Percentiles rank a stretch among this genome's conserved stretches.
Evolutionary conservation across 1,139 yeast species (phyloP).

Genomic region (Zygoascus hellenicus): DNA sequence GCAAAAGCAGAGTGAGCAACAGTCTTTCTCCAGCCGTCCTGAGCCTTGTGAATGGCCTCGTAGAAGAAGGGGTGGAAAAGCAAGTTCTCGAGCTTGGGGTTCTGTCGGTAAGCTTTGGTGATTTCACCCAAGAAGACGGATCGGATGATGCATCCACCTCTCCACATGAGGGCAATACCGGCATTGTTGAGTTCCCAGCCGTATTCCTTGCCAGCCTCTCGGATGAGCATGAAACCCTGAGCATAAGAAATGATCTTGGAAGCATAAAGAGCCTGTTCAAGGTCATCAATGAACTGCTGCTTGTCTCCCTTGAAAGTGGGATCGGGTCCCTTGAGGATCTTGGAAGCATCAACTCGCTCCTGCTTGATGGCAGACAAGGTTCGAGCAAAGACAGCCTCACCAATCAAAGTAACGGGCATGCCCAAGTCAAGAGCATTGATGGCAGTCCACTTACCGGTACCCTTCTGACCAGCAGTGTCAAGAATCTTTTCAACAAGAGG

Average conservation of each 20-base stretch:
- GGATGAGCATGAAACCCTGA: constrained; percentile 98
- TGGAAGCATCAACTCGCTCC: constrained; percentile 86
- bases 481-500: constrained; percentile 94
- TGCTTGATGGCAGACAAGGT: constrained; percentile 87
- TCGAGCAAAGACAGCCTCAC: constrained; percentile 98
- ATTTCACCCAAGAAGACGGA: constrained; percentile 97
- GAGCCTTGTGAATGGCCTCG: constrained; percentile 88
- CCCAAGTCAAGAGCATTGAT: constrained; percentile 96
- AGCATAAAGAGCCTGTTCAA: constrained; percentile 98
- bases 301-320: constrained; percentile 64
- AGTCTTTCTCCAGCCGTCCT: constrained; percentile 90
- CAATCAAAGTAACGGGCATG: constrained; percentile 96
- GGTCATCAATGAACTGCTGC: constrained; percentile 79
- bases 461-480: constrained; percentile 98
- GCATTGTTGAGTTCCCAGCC: constrained; percentile 98
- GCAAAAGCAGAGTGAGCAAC: constrained; percentile 68
- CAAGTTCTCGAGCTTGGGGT: constrained; percentile 91
- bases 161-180: constrained; percentile 98
- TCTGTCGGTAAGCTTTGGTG: constrained; percentile 90
- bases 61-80: constrained; percentile 93
- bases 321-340: constrained; percentile 73
- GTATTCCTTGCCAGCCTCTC: constrained; percentile 96
- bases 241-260: constrained; percentile 98
- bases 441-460: constrained; percentile 99
- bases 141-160: constrained; percentile 99